Base-by-base conservation (phyloP, 495 filamentous ascomycete genomes). In the Diplogelasinospora grovesii region DNA sequence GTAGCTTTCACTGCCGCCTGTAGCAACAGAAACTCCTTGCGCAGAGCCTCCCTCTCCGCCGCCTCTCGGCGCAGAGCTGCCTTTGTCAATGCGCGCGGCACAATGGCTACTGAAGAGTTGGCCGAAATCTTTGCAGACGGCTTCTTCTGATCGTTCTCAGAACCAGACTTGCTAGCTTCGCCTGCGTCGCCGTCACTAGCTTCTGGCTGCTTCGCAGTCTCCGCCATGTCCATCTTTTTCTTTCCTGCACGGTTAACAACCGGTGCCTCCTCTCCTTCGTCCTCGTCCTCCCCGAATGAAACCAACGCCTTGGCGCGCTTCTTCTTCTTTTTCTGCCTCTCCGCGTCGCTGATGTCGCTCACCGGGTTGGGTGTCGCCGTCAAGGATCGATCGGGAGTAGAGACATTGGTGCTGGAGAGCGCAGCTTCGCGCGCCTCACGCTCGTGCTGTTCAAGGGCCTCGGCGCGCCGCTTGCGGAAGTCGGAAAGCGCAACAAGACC, bases 401-500 rank as follows among this genome's bases (percentile, higher is more conserved):
- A 53, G 8, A 48, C 19, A 46, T 35, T 24, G 55, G 52, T 36
- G 70, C 62, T 8, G 1, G 71, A 52, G n/a, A 73, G 61, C 43
- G 73, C 68, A 27, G 78, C 74, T 32, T 77, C 75, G 50, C 86
- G 79, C 3, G 82, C 83, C 57, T 92, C 87, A 42, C 85, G 75
- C 50, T 89, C 84, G 56, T 89, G 90, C 56, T 87, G 85, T 62
- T 97, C 92, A 22, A 94, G 69, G 20, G 89, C 86, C 61, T 98
- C 87, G 49, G 89, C 90, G 61, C 92, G 88, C 26, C 92, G 82
- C 64, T 98, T 97, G 61, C 92, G 89, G 68, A 96, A 98, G 59
- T 97, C 92, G 50, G 81, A 85, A 27, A 96, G 79, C 40, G 86
- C 75, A 29, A 97, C 92, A 10, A 98, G 80, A 30, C 92, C 92